Evolutionary conservation across 345 rosid genomes (phyloP), one percentile per base, ranked within the genome.

Genomic region (Dipteronia dyeriana): DNA sequence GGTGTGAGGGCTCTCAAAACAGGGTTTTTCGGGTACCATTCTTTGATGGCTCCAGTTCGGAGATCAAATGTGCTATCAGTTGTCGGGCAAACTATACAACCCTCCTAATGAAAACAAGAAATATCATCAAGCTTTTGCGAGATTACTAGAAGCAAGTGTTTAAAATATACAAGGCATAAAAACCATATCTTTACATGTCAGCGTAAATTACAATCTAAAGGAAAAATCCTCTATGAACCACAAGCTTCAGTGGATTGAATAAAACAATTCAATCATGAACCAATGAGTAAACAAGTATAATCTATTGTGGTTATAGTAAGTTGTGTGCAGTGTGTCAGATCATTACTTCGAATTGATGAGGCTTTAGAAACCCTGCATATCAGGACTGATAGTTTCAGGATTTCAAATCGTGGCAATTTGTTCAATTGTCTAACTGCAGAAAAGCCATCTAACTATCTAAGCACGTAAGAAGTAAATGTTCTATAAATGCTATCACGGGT

Each of bases 1-100:
- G 98, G 99, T 29, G 99, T 93, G 59, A 95, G 89, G 68, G 60
- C 92, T 86, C 97, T 88, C 19, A 95, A 88, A 61, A 95, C 98
- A 3, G 97, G 91, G 84, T 92, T 95, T 54, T 95, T 95, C 0
- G 99, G 99, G 75, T 95, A 95, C 99, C 99, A 95, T 67, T 91
- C 98, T 81, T 76, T 83, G 82, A 91, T 85, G 13, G 83, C 95
- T 76, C 99, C 98, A 7, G 87, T 90, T 68, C 73, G 82, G 9
- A 95, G 94, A 81, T 92, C 93, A 76, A 91, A 95, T 10, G 94
- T 88, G 85, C 98, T 95, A 38, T 95, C 97, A 8, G 97, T 95
- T 19, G 98, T 76, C 3, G 99, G 99, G 80, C 97, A 95, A 79
- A 93, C 94, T 68, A 95, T 90, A 78, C 97, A 92, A 47, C 98